Base-by-base conservation (phyloP, 2,329 filamentous ascomycete genomes). In the Verticillium isaacii region DNA sequence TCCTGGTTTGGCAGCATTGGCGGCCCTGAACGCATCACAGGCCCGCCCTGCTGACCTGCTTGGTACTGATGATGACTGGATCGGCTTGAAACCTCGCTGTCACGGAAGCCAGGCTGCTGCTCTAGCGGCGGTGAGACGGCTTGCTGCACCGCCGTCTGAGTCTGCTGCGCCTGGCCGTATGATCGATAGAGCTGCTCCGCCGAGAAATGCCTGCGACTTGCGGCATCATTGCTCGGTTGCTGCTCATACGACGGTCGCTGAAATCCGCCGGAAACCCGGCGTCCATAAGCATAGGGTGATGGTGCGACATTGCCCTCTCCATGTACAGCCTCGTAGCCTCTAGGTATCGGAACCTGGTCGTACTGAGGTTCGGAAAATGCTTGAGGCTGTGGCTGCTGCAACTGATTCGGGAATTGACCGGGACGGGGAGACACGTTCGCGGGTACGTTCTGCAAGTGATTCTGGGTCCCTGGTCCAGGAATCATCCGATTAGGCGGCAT, bases 321-420 rank as follows among this genome's bases (percentile, higher is more conserved):
- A 56, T 76, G 74, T 5, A 77, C 75, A 15, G 73, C 65, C 7
- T 64, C 61, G 55, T 79, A 79, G 14, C 71, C 70, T 32, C 63
- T 66, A 0, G 77, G 77, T 39, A 78, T 77, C 1, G 77, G 74
- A 1, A 79, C 73, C 14, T 68, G 66, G 3, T 67, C 74, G 41
- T 79, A 79, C 32, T 70, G 69, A 14, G 71, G 75, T 56, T 77
- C 76, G 32, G 32, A 57, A 34, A 58, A 62, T 39, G 19, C 59
- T 55, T 57, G 60, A 39, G 54, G 39, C 11, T 54, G 54, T 19
- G 58, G 61, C 39, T 58, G 54, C 12, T 60, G 50, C 6, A 55
- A 37, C 29, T 45, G 58, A 9, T 59, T 25, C 12, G 50, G 56
- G n/a, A 37, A 52, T n/a, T 57, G 57, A n/a, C 32, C 41, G 3